Conservation (phyloP, 371 early-diverging fungal species). For the Mucor irregularis region DNA sequence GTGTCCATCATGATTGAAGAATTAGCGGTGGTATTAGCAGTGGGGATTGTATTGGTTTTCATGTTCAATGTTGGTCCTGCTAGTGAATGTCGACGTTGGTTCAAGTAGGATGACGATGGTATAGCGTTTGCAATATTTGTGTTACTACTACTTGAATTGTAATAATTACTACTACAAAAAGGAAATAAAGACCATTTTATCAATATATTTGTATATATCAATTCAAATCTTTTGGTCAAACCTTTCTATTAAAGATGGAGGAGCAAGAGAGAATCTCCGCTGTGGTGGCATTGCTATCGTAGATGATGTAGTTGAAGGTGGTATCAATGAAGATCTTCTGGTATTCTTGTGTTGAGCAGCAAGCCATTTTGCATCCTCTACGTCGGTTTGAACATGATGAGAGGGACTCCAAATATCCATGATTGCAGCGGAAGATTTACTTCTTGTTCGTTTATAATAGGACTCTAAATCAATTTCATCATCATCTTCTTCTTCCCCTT, state of each 20-base stretch:
- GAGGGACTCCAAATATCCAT: slow-evolving; percentile 40
- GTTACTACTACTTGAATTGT: background rate
- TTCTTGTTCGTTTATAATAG: slow-evolving; percentile 17
- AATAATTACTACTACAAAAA: background rate
- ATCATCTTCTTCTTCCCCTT: slow-evolving; percentile 17
- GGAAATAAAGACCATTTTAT: no score
- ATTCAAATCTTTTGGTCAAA: background rate
- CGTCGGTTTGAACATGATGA: slow-evolving; percentile 1
- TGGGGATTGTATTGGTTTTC: no score
- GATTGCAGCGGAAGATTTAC: slow-evolving; percentile 43
- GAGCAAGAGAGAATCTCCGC: slow-evolving; percentile 36
- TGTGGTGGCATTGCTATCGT: no score
- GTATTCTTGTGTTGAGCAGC: background rate
- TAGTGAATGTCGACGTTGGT: slow-evolving; percentile 41
- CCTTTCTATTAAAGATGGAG: slow-evolving; percentile 5
- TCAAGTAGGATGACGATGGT: background rate
- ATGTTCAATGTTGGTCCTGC: slow-evolving; percentile 37
- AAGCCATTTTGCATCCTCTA: slow-evolving; percentile 7
- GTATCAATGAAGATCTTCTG: slow-evolving; percentile 2
- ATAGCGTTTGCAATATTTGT: no score
- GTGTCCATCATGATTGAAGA: background rate
- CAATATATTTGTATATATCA: no score
- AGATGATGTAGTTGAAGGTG: background rate
- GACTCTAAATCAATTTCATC: no score
- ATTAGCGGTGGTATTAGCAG: no score